Evolutionary conservation across 805 yeast genomes (phyloP).

Genomic region (Lachancea nothofagi): DNA sequence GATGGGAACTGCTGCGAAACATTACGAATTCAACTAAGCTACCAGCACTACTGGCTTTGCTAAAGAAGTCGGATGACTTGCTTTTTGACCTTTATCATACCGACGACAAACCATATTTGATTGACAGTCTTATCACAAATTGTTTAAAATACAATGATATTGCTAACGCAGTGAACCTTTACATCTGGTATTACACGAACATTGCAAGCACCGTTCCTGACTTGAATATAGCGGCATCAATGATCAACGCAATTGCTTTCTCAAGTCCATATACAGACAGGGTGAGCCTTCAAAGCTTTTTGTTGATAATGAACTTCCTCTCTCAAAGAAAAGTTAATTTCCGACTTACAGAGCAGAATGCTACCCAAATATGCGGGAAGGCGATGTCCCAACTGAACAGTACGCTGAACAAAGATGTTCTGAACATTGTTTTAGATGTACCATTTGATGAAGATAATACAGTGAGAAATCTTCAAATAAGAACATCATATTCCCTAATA

Average conservation of each 20-base stretch:
- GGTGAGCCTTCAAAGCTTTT: slow-evolving; percentile 15
- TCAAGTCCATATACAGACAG: slow-evolving; percentile 21
- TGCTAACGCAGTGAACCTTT: slow-evolving; percentile 21
- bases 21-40: neutral
- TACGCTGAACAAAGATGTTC: slow-evolving; percentile 15
- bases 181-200: slow-evolving; percentile 16
- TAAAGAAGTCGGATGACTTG: no score
- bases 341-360: slow-evolving; percentile 14
- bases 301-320: slow-evolving; percentile 14
- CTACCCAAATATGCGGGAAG: slow-evolving; percentile 19
- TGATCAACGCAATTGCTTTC: slow-evolving; percentile 20
- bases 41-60: neutral
- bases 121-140: slow-evolving; percentile 15
- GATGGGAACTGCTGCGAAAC: slow-evolving; percentile 7
- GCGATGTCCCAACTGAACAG: slow-evolving; percentile 17
- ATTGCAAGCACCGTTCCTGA: slow-evolving; percentile 9
- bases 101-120: neutral
- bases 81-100: neutral
- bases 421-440: slow-evolving; percentile 14
- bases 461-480: slow-evolving; percentile 13
- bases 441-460: neutral
- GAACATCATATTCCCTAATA: slow-evolving; percentile 21
- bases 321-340: slow-evolving; percentile 1
- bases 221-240: slow-evolving; percentile 6
- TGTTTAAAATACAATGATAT: slow-evolving; percentile 16